Evolutionary conservation across 2,329 filamentous ascomycete genomes (phyloP), one percentile per base, ranked within the genome.

Genomic region (Ophiosphaerella narmari): DNA sequence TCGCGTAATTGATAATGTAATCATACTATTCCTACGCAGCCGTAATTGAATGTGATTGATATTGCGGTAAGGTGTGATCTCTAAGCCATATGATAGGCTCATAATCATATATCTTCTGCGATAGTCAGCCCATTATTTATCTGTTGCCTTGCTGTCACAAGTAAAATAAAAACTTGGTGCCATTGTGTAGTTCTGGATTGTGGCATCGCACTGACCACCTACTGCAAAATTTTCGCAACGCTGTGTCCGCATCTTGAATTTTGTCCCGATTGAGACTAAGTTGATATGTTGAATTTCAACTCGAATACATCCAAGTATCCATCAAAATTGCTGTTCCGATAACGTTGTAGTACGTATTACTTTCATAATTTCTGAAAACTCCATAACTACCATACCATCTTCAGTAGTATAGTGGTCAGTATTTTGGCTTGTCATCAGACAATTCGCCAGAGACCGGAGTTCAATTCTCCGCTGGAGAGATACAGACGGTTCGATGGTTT

Each of bases 381-480:
- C 5, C 7, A 11, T 14, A 31, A 23, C 21, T 23, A 14, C 35
- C 40, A 45, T 29, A n/a, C 21, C 36, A 34, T 50, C 47, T 45
- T 33, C 14, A 35, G 41, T 50, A 26, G 47, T 50, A 44, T 50
- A 50, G 47, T 50, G 48, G 48, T 50, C 37, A 46, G 42, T 45
- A 46, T 46, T 50, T 46, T 37, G 35, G 42, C 42, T 46, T 46
- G 42, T 50, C 48, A 46, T 32, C 8, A 23, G 16, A 38, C 37
- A 43, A 36, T 21, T 32, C 42, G 48, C 42, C 35, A 43, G 48
- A 50, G 47, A 36, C 47, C 47, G 29, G 47, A 41, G 47, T 50
- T 50, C 47, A 32, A 50, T 50, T 50, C 47, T 31, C 47, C 26
- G 41, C 40, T 35, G 24, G 41, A 44, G 35, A 49, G 40, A 32